Base-by-base conservation (phyloP, 805 yeast species). In the Lachancea waltii region DNA sequence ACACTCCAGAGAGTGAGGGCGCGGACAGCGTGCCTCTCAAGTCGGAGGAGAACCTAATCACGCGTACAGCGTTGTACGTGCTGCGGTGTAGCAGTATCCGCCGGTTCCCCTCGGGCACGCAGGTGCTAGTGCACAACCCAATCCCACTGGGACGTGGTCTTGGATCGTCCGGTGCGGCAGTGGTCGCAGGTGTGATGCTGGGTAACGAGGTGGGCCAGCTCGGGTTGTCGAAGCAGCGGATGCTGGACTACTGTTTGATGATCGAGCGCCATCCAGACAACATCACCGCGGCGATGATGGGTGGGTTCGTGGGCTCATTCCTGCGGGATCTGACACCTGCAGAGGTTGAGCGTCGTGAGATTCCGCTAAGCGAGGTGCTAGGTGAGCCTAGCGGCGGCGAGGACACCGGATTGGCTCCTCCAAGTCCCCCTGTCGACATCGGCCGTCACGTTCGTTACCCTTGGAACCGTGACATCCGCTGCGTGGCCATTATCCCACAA, bases 241-340 rank as follows among this genome's bases (percentile, higher is more conserved):
- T 92, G 79, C 69, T 92, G 52, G 98, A 92, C 62, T 92, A 84
- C 68, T 86, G 96, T 62, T 72, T 92, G 51, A 85, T 92, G 92
- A 89, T 92, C 49, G 98, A 92, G 68, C 79, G 97, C 60, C 98
- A 92, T 56, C 98, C 98, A 24, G 98, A 92, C 64, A 92, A 92
- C 62, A 89, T 92, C 54, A 86, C 96, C 9, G 98, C 98, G 22
- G 95, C 98, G 25, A 86, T 92, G 95, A 82, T 89, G 80, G 98
- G 98, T 43, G 97, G 98, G 1, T 92, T 92, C 61, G 95, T 89
- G 29, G 98, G 98, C 30, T 86, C 96, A 3, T 92, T 83, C 62
- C 72, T 92, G 55, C 76, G 95, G 53, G 94, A 85, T 45, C 66
- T 92, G 42, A 68, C 78, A 23, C 77, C 79, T 3, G 72, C 75